These are phyloP conservation scores for Luffa acutangula DNA, from an alignment of 306 rosid genomes.

Conservation along the genomic window DNA sequence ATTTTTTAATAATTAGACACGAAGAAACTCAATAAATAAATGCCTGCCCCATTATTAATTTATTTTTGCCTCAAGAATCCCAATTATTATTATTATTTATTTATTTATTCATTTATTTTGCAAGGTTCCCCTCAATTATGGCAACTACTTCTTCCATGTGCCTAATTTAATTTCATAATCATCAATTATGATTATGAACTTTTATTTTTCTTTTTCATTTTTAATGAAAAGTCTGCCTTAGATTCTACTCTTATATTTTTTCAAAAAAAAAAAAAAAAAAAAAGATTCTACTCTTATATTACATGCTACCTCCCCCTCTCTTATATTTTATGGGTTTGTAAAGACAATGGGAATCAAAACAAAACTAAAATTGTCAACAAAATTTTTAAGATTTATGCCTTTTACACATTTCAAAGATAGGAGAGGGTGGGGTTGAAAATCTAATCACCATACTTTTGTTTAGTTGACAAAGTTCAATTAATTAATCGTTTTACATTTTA, in stretches of 20 bases:
- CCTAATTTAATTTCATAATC: neutral
- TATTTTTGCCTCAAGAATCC: too few relatives aligned
- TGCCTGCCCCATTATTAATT: neutral
- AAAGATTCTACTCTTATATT: neutral
- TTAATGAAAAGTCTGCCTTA: neutral
- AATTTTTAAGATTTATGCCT: neutral
- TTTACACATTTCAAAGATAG: neutral
- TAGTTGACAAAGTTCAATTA: neutral
- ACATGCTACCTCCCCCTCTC: neutral
- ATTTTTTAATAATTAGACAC: too few relatives aligned
- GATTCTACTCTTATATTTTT: neutral
- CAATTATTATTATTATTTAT: too few relatives aligned
- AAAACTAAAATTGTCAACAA: neutral
- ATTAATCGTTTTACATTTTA: neutral
- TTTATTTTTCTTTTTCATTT: neutral
- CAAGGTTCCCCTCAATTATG: neutral
- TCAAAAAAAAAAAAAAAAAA: too few relatives aligned
- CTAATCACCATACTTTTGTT: neutral
- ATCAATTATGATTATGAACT: neutral
- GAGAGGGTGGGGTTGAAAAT: neutral
- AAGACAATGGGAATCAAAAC: neutral
- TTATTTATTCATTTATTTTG: too few relatives aligned
- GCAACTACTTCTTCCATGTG: constrained; percentile 1
- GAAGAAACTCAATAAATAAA: neutral
- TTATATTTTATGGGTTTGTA: neutral